Percentiles rank a stretch among this genome's conserved stretches.
These are phyloP conservation scores for Neurospora hispaniola DNA, from an alignment of 495 filamentous ascomycete species.

Conservation along the genomic window DNA sequence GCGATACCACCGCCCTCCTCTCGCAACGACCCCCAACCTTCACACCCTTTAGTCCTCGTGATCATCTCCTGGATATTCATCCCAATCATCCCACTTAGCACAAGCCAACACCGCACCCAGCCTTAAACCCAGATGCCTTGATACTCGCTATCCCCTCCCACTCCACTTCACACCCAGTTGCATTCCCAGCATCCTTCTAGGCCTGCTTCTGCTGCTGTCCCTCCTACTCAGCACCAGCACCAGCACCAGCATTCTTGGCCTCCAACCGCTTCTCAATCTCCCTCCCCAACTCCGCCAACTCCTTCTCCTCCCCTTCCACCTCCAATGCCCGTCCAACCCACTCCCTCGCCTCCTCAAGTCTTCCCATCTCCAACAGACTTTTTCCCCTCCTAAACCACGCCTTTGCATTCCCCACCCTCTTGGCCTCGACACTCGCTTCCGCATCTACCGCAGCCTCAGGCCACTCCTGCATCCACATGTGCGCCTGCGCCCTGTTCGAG, in stretches of 20 bases:
- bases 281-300: constrained; percentile 55
- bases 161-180: too few relatives aligned
- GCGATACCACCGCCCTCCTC: too few relatives aligned
- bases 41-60: too few relatives aligned
- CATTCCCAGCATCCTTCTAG: too few relatives aligned
- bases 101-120: too few relatives aligned
- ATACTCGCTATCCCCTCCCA: too few relatives aligned
- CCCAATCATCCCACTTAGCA: too few relatives aligned
- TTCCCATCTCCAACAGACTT: constrained; percentile 82
- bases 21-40: too few relatives aligned
- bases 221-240: too few relatives aligned
- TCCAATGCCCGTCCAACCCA: constrained; percentile 68
- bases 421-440: constrained; percentile 81
- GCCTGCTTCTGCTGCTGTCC: too few relatives aligned
- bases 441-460: constrained; percentile 73
- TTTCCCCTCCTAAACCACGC: constrained; percentile 81
- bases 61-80: too few relatives aligned
- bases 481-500: constrained; percentile 80
- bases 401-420: constrained; percentile 79
- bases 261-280: constrained; percentile 49
- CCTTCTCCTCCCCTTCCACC: constrained; percentile 67
- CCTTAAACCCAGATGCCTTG: too few relatives aligned
- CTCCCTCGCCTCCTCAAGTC: constrained; percentile 68
- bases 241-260: constrained; percentile 12
- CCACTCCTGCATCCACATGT: constrained; percentile 72